These are phyloP conservation scores for Hymenoscyphus albidus DNA, from an alignment of 2,329 filamentous ascomycete species.

Conservation along the genomic window DNA sequence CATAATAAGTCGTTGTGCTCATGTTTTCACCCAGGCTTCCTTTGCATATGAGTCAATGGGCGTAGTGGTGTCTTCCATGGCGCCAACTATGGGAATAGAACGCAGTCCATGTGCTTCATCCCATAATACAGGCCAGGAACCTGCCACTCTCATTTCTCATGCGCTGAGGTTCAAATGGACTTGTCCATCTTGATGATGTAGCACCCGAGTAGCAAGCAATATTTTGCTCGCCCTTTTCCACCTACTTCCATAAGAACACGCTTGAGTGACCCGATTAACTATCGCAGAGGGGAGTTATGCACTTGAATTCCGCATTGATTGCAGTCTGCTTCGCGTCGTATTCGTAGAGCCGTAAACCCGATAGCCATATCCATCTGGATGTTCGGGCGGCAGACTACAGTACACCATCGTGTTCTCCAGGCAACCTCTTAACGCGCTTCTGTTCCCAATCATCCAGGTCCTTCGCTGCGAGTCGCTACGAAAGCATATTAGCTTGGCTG, in stretches of 20 bases:
- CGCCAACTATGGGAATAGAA: no score
- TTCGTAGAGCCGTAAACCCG: neutral
- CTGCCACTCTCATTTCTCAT: no score
- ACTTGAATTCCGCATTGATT: neutral
- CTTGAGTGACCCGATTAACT: neutral
- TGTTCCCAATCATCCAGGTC: conserved; percentile 97
- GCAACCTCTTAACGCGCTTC: conserved; percentile 83
- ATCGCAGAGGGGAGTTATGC: neutral
- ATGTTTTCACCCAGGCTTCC: no score
- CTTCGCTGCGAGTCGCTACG: conserved; percentile 74
- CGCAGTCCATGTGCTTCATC: no score
- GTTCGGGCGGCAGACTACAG: conserved; percentile 42
- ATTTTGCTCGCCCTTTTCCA: neutral
- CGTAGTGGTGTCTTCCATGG: no score
- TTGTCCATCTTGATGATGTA: no score
- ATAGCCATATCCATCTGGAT: neutral
- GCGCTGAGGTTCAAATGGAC: no score
- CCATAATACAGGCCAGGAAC: no score
- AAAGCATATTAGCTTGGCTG: conserved; percentile 15
- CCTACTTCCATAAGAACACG: neutral
- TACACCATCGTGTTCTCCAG: conserved; percentile 85
- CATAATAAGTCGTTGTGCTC: no score
- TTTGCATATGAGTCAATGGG: no score
- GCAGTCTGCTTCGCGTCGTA: no score
- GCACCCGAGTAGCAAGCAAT: no score